Evolutionary conservation across 805 yeast species (phyloP), one percentile per base, ranked within the genome.

Genomic region (Metschnikowia cubensis): DNA sequence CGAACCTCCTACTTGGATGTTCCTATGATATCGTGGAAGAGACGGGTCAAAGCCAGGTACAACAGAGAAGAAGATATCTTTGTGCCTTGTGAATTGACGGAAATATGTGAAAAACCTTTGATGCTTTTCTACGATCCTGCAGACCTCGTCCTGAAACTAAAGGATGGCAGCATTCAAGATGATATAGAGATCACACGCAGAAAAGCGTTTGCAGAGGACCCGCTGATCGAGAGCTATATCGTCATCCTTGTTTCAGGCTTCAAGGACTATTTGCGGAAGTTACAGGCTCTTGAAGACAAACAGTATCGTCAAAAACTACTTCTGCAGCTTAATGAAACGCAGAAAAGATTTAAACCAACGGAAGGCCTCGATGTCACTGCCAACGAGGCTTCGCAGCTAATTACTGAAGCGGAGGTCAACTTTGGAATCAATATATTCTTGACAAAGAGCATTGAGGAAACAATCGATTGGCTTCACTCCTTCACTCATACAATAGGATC

Each of bases 11-110:
- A 54, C 39, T 54, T 60, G 21, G 62, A 64, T 14, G 48, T 70
- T 2, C 85, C 85, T 0, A 48, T 75, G 3, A 73, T 84, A 1
- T 63, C 66, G 42, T 84, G 87, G 79, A 69, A 74, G 44, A 66
- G 91, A 38, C 67, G 66, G 15, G 71, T 76, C 4, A 69, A 65
- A 18, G 77, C 86, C 0, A 60, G 59, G 0, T 85, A 83, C 62
- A 78, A 81, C 57, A 54, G 66, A 8, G 60, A 60, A 1, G 68
- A 70, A 25, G 87, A 82, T 51, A 58, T 76, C 0, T 85, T 82
- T 55, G 71, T 79, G 8, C 91, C 91, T 0, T 69, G 78, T 43
- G 67, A 64, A 0, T 64, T 72, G 1, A 67, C 61, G 31, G 59
- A 73, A 2, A 51, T 71, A 0, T 67, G 70, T 5, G 90, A 85